These are phyloP conservation scores for Pontederia crassipes DNA, from an alignment of 176 grass and related monocot species.

Conservation along the genomic window DNA sequence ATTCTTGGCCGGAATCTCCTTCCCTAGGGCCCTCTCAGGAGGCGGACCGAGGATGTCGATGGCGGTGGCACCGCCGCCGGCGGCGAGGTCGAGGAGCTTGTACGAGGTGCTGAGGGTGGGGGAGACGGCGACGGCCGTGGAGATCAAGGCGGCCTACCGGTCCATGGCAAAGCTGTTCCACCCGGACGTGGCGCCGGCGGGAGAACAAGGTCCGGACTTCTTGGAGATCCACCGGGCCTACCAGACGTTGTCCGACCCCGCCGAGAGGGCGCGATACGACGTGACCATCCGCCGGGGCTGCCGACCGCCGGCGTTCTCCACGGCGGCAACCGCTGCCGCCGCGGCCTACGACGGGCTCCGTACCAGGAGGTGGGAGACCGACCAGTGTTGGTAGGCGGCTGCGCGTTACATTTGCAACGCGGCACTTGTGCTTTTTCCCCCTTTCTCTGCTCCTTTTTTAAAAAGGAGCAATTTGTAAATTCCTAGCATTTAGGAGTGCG, in stretches of 20 bases:
- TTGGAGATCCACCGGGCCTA: conserved; percentile 53
- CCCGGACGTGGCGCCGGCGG: conserved; percentile 34
- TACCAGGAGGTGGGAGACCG: conserved; percentile 40
- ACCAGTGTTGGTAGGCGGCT: conserved; percentile 44
- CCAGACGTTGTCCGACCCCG: conserved; percentile 52
- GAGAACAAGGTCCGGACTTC: conserved; percentile 16
- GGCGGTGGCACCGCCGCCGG: neutral
- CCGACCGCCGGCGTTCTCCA: no score
- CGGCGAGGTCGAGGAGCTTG: conserved; percentile 6
- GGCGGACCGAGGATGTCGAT: no score
- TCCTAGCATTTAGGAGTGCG: no score
- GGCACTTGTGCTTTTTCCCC: neutral
- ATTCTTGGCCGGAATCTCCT: no score
- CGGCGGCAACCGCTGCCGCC: conserved; percentile 1
- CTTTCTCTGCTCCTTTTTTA: no score
- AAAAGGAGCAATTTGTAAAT: no score
- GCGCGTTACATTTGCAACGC: neutral
- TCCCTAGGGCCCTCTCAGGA: no score
- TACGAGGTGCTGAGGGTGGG: conserved; percentile 65
- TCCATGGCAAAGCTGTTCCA: conserved; percentile 56
- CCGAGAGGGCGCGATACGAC: conserved; percentile 34
- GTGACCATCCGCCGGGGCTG: conserved; percentile 22
- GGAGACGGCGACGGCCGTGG: conserved; percentile 33
- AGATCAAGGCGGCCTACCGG: conserved; percentile 81
- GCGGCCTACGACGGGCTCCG: neutral